Percentiles rank a stretch among this genome's conserved stretches.
These are phyloP conservation scores for Neurospora cerealis DNA, from an alignment of 495 filamentous ascomycete species.

Conservation along the genomic window DNA sequence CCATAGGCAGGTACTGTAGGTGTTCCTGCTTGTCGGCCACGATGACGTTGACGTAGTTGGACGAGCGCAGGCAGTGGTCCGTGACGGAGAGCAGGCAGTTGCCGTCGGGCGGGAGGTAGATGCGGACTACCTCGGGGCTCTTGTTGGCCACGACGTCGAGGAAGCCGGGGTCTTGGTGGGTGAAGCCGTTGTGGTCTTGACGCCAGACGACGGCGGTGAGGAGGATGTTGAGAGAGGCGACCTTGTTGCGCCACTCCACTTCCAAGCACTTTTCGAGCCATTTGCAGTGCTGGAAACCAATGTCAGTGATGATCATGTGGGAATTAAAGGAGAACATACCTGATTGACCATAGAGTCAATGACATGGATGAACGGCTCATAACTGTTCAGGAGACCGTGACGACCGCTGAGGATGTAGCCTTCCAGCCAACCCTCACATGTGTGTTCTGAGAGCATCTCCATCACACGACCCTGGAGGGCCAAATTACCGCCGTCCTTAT, in stretches of 20 bases:
- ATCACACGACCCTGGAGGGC: conserved; percentile 55
- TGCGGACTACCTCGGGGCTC: conserved; percentile 62
- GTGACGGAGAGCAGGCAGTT: conserved; percentile 60
- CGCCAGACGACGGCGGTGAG: conserved; percentile 67
- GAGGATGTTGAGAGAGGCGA: conserved; percentile 64
- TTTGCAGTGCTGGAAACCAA: conserved; percentile 50
- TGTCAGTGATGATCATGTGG: conserved; percentile 4
- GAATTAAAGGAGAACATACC: conserved; percentile 14
- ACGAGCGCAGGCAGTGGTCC: conserved; percentile 58
- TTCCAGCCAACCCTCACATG: conserved; percentile 67
- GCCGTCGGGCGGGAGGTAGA: conserved; percentile 66
- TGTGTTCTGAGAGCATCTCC: conserved; percentile 72
- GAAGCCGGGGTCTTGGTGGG: conserved; percentile 70
- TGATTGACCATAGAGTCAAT: conserved; percentile 72
- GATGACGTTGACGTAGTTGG: conserved; percentile 68
- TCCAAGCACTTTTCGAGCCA: conserved; percentile 69
- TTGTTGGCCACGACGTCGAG: conserved; percentile 68
- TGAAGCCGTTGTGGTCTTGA: conserved; percentile 74
- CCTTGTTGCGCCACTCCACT: conserved; percentile 57
- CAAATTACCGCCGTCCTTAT: conserved; percentile 58
- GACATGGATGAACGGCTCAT: conserved; percentile 70
- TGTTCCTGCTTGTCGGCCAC: conserved; percentile 70
- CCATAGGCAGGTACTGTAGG: conserved; percentile 59
- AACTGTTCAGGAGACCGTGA: conserved; percentile 64
- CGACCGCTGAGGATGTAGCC: conserved; percentile 62